Base-by-base conservation (phyloP, 805 yeast genomes). In the Yarrowia sp. region DNA sequence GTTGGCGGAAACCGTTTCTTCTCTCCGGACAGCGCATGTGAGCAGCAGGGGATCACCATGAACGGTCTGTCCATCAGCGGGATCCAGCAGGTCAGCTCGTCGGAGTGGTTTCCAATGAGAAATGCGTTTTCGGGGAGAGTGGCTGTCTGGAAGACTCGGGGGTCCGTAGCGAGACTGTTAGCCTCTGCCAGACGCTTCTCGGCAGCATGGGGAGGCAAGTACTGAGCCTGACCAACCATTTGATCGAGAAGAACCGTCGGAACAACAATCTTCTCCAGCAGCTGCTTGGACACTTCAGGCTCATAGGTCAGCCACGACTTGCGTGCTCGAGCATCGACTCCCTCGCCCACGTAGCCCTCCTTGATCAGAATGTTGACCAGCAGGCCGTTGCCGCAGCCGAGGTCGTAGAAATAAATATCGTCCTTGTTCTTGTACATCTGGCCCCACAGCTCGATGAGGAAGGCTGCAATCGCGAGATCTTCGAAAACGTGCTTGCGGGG, bases 401-500 rank as follows among this genome's bases (percentile, higher is more conserved):
- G 72, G 74, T 93, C 98, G 66, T 93, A 80, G 71, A 92, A 93
- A 68, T 85, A 86, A 68, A 87, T 84, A 4, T 74, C 75, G 4
- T 70, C 68, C 32, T 72, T 66, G 10, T 69, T 66, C 21, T 74
- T 73, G 66, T 80, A 81, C 46, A 81, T 78, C 47, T 79, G 76
- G 7, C 73, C 73, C 98, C 98, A 93, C 33, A 89, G 78, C 74
- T 90, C 96, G 25, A 93, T 88, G 64, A 93, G 77, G 68, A 93
- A 93, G 0, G 97, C 96, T 0, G 97, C 97, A 67, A 93, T 92
- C 3, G 97, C 96, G 60, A 93, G 82, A 72, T 93, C 98, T 76
- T 93, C 98, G 75, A 92, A 93, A 0, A 93, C 97, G 74, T 93
- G 98, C 72, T 93, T 93, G 67, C 86, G 82, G 2, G 97, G 97